Base-by-base conservation (phyloP, 2,329 filamentous ascomycete species). In the Akanthomyces lecanii region DNA sequence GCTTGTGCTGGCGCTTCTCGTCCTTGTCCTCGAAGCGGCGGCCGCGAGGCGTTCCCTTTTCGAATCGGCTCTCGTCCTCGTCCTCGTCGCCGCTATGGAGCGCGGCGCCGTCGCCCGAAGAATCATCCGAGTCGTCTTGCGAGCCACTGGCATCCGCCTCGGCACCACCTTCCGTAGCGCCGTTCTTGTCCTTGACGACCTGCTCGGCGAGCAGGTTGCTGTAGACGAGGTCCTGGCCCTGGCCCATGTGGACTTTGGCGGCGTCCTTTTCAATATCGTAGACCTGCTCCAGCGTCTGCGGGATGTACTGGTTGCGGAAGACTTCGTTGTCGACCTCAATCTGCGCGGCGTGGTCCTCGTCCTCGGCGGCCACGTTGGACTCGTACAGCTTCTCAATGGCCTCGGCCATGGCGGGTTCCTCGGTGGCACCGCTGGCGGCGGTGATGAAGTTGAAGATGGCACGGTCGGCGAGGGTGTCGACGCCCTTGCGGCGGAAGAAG, bases 221-320 rank as follows among this genome's bases (percentile, higher is more conserved):
- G 77, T 98, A 98, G 1, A 97, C 86, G 0, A 97, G 81, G n/a
- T 89, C 86, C 14, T 86, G 84, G 23, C 88, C 90, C 66, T 89
- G 83, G 5, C 92, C 92, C 50, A 86, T 82, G 8, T 85, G 85
- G 25, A 97, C 84, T 73, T 87, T 88, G 69, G 91, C 88, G 2
- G 88, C 91, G 69, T 98, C 95, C 69, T 93, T 89, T 76, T 98
- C 95, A 57, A 97, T 88, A 73, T 99, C 93, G 75, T 97, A 97
- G 5, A 99, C 94, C 72, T 99, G 92, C 68, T 98, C 91, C 50
- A 99, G 82, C 0, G 91, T 98, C 75, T 97, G 93, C 0, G 95
- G 95, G 59, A 99, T 98, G 75, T 96, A 99, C 74, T 97, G 92
- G 71, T 97, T 90, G 70, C 94, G 85, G 79, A 97, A 99, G 6